Evolutionary conservation across 2,329 filamentous ascomycete genomes (phyloP), one percentile per base, ranked within the genome.

Genomic region (Cladosporium colombiae): DNA sequence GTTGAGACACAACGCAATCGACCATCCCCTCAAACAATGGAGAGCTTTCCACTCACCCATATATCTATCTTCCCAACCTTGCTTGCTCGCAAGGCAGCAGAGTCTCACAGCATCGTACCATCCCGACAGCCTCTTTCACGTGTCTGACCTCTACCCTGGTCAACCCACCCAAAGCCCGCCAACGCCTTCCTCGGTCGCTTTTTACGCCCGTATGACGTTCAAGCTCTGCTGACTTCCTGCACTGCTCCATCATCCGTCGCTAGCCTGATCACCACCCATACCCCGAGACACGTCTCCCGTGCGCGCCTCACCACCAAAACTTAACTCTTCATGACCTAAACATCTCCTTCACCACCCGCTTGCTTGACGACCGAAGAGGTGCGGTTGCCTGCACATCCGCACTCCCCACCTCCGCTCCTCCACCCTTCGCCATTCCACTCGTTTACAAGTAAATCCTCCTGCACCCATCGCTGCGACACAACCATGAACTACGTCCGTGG

Each of bases 401-500:
- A 46, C 40, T 46, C n/a, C n/a, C 25, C 46, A 52, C 21, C n/a
- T 16, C 56, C 31, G 11, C 14, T 18, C 21, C 56, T 46, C 23
- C 8, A 23, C 7, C 7, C 56, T 21, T 25, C 25, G 35, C 37
- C 21, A 29, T 25, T 46, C 23, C 56, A 59, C 56, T 59, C 56
- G 11, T 59, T 58, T 21, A 25, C 14, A 40, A 40, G 31, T 27
- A 57, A 57, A 27, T 21, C 23, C 33, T n/a, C 25, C 13, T 7
- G 35, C 56, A 46, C 14, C 14, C 35, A 35, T n/a, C 40, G 18
- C 16, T 1, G 29, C 33, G 31, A 40, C 52, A 18, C 33, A 52
- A 59, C 44, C 31, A 98, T 98, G 95, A 93, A 98, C 85, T 98
- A 98, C 91, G 93, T 98, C 72, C 88, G 95, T 72, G 96, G 93